Conservation (phyloP, 805 yeast genomes). For the Myxozyma melibiosi region DNA sequence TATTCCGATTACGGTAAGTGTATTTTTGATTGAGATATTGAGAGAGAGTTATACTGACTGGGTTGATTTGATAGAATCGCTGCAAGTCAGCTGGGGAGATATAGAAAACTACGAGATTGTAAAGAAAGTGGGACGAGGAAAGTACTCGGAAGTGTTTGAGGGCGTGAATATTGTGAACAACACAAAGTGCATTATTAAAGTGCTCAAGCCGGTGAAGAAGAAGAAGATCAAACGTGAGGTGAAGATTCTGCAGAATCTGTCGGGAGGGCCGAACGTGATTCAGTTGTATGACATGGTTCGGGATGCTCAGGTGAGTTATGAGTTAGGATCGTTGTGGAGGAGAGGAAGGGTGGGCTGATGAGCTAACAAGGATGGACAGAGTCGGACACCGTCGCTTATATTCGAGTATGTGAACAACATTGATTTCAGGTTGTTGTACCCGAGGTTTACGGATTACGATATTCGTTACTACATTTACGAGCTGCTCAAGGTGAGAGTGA, state of each 20-base stretch:
- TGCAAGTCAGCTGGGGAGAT: conserved; percentile 62
- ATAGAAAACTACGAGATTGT: conserved; percentile 71
- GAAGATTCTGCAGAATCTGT: conserved; percentile 78
- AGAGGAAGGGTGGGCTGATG: neutral
- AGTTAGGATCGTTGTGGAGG: neutral
- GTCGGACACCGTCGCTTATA: conserved; percentile 82
- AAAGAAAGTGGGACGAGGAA: conserved; percentile 86
- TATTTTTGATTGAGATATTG: neutral
- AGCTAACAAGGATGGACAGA: conserved; percentile 20
- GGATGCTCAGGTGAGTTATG: conserved; percentile 57
- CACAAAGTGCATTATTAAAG: conserved; percentile 77
- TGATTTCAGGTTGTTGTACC: conserved; percentile 79
- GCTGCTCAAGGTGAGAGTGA: conserved; percentile 51
- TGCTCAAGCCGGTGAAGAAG: conserved; percentile 87
- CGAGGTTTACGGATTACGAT: conserved; percentile 73
- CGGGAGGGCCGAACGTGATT: conserved; percentile 82
- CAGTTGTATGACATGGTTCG: conserved; percentile 77
- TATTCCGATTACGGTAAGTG: conserved; percentile 80
- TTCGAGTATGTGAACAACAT: conserved; percentile 83
- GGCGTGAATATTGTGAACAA: conserved; percentile 71
- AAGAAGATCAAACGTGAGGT: conserved; percentile 91
- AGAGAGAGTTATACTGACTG: neutral
- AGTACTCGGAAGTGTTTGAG: conserved; percentile 91
- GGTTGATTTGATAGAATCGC: conserved; percentile 46
- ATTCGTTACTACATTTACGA: conserved; percentile 82